Evolutionary conservation across 2,329 filamentous ascomycete genomes (phyloP), one percentile per base, ranked within the genome.

Genomic region (Fusarium sp.): DNA sequence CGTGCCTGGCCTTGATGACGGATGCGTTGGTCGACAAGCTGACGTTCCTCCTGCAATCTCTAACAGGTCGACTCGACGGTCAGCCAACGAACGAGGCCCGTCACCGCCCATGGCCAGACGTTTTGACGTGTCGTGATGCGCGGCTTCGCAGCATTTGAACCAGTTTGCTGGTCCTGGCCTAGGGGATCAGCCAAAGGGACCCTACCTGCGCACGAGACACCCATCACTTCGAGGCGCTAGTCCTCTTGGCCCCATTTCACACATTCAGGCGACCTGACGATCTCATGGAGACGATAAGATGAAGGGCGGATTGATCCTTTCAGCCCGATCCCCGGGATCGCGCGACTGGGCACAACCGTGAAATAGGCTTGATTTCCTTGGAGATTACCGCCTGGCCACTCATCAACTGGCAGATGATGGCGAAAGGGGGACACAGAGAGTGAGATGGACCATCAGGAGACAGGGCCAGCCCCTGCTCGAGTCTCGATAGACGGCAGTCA

Each of bases 191-290:
- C 70, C 33, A 55, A 73, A 63, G 67, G 70, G 58, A 67, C 70
- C 70, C 67, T 70, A 63, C 70, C 40, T 31, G 44, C 44, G 59
- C 59, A 73, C 70, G 70, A 73, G 70, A 73, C 70, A 73, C 56
- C 67, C 59, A 61, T 56, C 63, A 63, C 61, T 55, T 63, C 42
- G 35, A 69, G 66, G 35, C 65, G 64, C 75, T 76, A 77, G 68
- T 29, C 29, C 63, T 70, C 57, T 67, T 69, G 66, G 69, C 66
- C 31, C 69, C 58, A 70, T 72, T 69, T 73, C 63, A 55, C 69
- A 44, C 51, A 46, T 62, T 67, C 67, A 27, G 36, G 55, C 42
- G 46, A 65, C 35, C 51, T 59, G 70, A 57, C 71, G 70, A 74
- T 72, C 70, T 36, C 33, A 63, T 63, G 49, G 55, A 55, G 62